These are phyloP conservation scores for Kwoniella sp. DNA, from an alignment of 768 basidiomycete species.

Conservation along the genomic window DNA sequence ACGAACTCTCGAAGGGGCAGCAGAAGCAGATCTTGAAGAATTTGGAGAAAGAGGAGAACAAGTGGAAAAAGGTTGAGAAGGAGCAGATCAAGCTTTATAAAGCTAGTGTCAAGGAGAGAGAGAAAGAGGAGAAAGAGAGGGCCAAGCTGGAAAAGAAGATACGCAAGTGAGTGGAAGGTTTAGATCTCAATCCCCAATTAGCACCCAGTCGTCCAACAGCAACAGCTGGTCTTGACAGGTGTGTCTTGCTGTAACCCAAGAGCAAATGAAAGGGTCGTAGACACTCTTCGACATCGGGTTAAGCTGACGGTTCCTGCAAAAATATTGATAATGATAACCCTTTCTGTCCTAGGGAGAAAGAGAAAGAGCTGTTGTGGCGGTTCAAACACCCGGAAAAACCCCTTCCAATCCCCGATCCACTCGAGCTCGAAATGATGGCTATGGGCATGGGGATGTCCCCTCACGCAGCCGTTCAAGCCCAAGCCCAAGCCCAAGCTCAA, in stretches of 20 bases:
- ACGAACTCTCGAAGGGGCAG: background rate
- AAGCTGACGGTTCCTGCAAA: no score
- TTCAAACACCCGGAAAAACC: conserved; percentile 25
- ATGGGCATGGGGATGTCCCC: background rate
- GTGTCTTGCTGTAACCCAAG: no score
- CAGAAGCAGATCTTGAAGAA: conserved; percentile 14
- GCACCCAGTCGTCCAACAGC: no score
- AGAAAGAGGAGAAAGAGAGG: conserved; percentile 20
- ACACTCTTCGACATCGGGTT: no score
- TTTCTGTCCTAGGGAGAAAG: conserved; percentile 25
- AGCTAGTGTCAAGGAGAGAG: conserved; percentile 18
- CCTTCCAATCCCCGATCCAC: conserved; percentile 18
- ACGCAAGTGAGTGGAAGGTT: conserved; percentile 31
- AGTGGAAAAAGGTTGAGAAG: conserved; percentile 16
- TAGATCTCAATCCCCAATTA: no score
- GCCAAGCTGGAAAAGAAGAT: conserved; percentile 24
- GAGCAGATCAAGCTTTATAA: conserved; percentile 13
- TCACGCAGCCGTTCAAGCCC: conserved; percentile 1
- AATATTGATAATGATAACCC: no score
- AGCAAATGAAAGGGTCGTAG: no score
- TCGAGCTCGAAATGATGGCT: background rate
- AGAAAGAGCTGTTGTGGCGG: conserved; percentile 24
- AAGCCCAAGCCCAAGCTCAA: background rate
- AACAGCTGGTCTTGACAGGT: no score
- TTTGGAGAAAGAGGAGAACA: conserved; percentile 14